phyloP scores from a whole-genome alignment of 2,329 filamentous ascomycete genomes.

The Colletotrichum sp. region DNA sequence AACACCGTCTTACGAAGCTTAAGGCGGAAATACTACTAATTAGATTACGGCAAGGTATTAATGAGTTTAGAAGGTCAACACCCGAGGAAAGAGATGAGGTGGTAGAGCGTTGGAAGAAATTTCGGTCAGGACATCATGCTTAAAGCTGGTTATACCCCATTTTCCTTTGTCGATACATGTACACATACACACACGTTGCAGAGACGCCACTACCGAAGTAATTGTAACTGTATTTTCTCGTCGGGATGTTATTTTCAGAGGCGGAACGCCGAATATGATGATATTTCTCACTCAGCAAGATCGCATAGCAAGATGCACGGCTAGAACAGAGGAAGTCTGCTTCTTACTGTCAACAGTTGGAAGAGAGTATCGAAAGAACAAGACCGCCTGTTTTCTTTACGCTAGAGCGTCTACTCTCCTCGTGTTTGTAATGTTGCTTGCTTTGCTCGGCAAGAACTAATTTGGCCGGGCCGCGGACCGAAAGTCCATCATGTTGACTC shows the following conservation, averaged over 20 bases:
- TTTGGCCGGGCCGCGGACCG: not conserved
- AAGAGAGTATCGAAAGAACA: not conserved
- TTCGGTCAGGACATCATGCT: not conserved
- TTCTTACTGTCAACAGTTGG: not conserved
- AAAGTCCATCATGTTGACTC: not conserved
- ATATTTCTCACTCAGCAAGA: not conserved
- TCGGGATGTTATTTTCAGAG: not conserved
- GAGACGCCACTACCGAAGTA: not conserved
- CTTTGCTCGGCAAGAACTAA: not conserved
- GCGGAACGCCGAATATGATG: fast-evolving
- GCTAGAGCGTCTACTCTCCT: too few species aligned
- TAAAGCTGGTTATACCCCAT: not conserved
- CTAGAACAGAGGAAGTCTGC: not conserved
- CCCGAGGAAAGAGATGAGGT: slow-evolving; percentile 25
- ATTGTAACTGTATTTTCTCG: not conserved
- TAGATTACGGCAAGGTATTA: slow-evolving; percentile 32
- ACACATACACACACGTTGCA: not conserved
- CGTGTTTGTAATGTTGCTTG: not conserved
- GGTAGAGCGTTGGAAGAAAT: slow-evolving; percentile 30
- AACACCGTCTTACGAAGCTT: slow-evolving; percentile 33
- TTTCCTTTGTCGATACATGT: slow-evolving; percentile 1
- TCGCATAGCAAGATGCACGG: fast-evolving
- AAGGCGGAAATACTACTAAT: slow-evolving; percentile 38
- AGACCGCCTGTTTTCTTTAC: too few species aligned
- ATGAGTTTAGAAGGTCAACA: slow-evolving; percentile 29